Evolutionary conservation across 768 basidiomycete genomes (phyloP), one percentile per base, ranked within the genome.

Genomic region (Tubosaeta brunneosetosa): DNA sequence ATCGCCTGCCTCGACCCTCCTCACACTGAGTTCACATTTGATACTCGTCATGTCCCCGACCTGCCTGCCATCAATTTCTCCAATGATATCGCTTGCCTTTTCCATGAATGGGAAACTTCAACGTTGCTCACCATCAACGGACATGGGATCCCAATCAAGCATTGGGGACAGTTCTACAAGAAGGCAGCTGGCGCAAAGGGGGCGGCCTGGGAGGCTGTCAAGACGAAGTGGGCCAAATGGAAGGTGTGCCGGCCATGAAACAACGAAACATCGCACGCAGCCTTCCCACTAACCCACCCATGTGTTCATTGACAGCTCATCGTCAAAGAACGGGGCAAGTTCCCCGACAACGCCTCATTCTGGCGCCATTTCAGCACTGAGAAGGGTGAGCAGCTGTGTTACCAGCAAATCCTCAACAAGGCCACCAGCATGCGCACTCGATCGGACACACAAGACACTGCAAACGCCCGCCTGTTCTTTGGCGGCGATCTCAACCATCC

Each of bases 191-290:
- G 56, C 0, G 37, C 17, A 26, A 50, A 53, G 31, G 10, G 17
- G 12, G 11, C 41, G 4, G 48, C 51, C 3, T 63, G 63, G 61
- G 51, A 55, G 1, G 47, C 36, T 6, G 31, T 62, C 19, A 51
- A 51, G 8, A 51, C 11, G 1, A 47, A 58, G 27, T 63, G 49
- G 54, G 53, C 58, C 2, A 57, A 59, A 5, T 59, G 58, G 58
- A 59, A 59, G 51, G 57, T 54, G 22, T 13, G 47, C 7, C 11
- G 8, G n/a, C n/a, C n/a, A n/a, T n/a, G n/a, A n/a, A n/a, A n/a
- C n/a, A n/a, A n/a, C n/a, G n/a, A n/a, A n/a, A n/a, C n/a, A n/a
- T n/a, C n/a, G n/a, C n/a, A n/a, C n/a, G n/a, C n/a, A n/a, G n/a
- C n/a, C n/a, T n/a, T n/a, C n/a, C n/a, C n/a, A n/a, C n/a, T n/a